phyloP scores from a whole-genome alignment of 345 rosid genomes.

The Populus pruinosa region DNA sequence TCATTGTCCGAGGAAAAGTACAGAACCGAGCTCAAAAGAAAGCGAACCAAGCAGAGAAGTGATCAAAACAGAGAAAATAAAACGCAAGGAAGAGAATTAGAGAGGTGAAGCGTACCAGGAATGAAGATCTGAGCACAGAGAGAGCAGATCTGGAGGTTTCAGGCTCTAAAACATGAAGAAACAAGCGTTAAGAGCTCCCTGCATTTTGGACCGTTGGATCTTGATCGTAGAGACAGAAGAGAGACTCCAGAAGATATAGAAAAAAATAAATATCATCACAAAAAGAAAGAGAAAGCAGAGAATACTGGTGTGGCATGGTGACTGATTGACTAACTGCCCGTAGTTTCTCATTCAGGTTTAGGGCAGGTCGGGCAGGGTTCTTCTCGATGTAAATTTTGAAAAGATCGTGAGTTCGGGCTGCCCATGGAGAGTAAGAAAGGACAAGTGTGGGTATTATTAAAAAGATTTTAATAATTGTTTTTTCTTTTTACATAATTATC shows the following conservation, averaged over 20 bases:
- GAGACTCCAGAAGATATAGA: slow-evolving; percentile 32
- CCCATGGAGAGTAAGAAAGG: slow-evolving; percentile 20
- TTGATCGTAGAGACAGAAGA: slow-evolving; percentile 37
- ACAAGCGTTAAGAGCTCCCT: slow-evolving; percentile 23
- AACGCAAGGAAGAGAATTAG: background rate
- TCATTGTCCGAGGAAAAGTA: background rate
- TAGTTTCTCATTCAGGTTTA: slow-evolving; percentile 30
- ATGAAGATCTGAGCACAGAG: slow-evolving; percentile 35
- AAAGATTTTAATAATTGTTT: background rate
- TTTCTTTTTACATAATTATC: background rate
- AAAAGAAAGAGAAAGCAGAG: slow-evolving; percentile 14
- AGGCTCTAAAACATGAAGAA: slow-evolving; percentile 35
- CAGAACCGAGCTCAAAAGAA: background rate
- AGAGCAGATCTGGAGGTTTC: slow-evolving; percentile 44
- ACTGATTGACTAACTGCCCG: slow-evolving; percentile 36
- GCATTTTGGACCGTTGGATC: slow-evolving; percentile 64
- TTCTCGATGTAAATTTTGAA: background rate
- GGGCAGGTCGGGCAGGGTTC: slow-evolving; percentile 31
- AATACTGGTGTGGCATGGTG: slow-evolving; percentile 23
- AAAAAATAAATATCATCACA: slow-evolving; percentile 18
- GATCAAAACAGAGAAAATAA: background rate
- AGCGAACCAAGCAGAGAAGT: background rate
- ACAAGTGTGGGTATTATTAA: slow-evolving; percentile 18
- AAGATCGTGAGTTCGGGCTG: slow-evolving; percentile 24
- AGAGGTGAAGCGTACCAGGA: slow-evolving; percentile 31